Conservation (phyloP, 345 rosid genomes). For the Gossypium turneri region DNA sequence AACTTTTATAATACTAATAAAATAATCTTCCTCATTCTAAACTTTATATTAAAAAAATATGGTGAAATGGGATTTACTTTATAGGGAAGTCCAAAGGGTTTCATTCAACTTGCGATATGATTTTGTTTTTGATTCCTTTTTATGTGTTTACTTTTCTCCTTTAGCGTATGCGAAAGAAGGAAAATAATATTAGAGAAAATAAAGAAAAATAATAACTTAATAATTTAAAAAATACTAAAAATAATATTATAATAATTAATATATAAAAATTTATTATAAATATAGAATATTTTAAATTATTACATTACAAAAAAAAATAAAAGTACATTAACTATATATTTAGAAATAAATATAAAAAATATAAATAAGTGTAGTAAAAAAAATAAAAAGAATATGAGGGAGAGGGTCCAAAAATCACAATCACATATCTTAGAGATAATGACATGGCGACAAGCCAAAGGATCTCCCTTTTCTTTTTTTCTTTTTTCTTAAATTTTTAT, state of each 20-base stretch:
- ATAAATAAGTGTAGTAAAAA: background rate
- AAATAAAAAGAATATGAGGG: background rate
- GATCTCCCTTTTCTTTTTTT: conserved; percentile 37
- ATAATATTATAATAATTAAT: too few species aligned
- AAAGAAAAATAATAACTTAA: background rate
- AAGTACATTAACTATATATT: too few species aligned
- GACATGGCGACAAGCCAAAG: conserved; percentile 47
- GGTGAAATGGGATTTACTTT: background rate
- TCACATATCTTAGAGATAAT: conserved; percentile 59
- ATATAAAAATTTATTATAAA: too few species aligned
- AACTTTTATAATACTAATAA: too few species aligned
- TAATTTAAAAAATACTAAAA: too few species aligned
- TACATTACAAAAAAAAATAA: too few species aligned
- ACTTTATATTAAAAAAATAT: background rate
- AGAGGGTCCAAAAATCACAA: background rate
- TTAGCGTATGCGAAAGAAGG: too few species aligned
- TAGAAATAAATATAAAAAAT: too few species aligned
- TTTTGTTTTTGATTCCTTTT: conserved; percentile 10
- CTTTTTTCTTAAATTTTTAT: background rate
- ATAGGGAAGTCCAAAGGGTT: background rate
- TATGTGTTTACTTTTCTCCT: background rate
- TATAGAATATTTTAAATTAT: too few species aligned
- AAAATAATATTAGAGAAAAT: background rate
- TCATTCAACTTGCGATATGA: conserved; percentile 12
- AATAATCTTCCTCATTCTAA: too few species aligned